Evolutionary conservation across 345 rosid genomes (phyloP).

Genomic region (Sonneratia caseolaris): DNA sequence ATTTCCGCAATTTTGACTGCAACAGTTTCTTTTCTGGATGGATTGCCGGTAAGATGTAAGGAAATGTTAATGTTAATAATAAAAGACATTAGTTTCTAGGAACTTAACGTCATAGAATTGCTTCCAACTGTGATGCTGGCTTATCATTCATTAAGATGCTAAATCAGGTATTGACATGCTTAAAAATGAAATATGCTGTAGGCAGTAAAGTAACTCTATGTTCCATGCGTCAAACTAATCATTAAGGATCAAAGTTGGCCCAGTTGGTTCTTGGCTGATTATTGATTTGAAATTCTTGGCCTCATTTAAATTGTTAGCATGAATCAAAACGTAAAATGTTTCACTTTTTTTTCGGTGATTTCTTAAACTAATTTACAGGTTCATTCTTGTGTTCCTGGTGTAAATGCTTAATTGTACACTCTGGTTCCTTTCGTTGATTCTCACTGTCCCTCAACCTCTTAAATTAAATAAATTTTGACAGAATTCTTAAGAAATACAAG

Average conservation of each 20-base stretch:
- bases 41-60: neutral
- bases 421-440: neutral
- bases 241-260: neutral
- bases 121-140: neutral
- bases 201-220: neutral
- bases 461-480: neutral
- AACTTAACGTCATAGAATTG: neutral
- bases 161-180: neutral
- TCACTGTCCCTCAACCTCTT: neutral
- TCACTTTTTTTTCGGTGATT: neutral
- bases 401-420: neutral
- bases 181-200: neutral
- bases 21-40: conserved; percentile 80
- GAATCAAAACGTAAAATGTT: neutral
- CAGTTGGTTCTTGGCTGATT: too few species aligned
- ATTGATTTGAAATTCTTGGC: too few species aligned
- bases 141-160: neutral
- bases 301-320: neutral
- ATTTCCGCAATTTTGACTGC: conserved; percentile 76
- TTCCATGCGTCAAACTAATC: neutral
- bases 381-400: neutral
- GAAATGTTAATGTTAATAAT: neutral
- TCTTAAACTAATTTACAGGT: neutral
- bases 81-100: neutral
- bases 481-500: neutral